Base-by-base conservation (phyloP, 805 yeast genomes). In the Yarrowia sp. region DNA sequence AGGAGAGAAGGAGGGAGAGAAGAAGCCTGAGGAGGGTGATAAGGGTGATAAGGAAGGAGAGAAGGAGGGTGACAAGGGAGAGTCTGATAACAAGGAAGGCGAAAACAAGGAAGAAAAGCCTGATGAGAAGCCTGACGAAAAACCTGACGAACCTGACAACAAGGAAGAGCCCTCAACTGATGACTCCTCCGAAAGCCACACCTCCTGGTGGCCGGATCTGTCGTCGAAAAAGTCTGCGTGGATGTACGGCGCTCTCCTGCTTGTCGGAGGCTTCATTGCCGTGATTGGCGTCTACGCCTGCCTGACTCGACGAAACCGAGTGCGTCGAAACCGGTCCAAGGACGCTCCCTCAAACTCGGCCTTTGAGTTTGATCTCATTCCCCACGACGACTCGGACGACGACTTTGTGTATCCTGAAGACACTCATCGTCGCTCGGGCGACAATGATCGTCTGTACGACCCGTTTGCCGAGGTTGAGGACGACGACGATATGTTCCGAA, bases 1-100 rank as follows among this genome's bases (percentile, higher is more conserved):
- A 3, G 19, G n/a, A n/a, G n/a, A n/a, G n/a, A 11, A 12, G 9
- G 30, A 19, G 22, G 58, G 80, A 28, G 93, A 88, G 73, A 78
- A 86, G 17, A 80, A 80, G 44, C 92, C 89, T 74, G 81, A 90
- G 24, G 43, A 36, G 22, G 41, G 22, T 7, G 19, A 35, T 3
- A 36, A 36, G 41, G 41, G n/a, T 7, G 41, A 36, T 4, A 36
- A 36, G 41, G 41, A 17, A 9, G 41, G 22, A 8, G 16, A 40
- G 17, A n/a, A n/a, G n/a, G n/a, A 36, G 41, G 38, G 19, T 14
- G 38, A 19, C 19, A 10, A 30, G 9, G 14, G 14, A 3, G 19
- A 35, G 38, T n/a, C n/a, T n/a, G 41, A 9, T 7, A 22, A 36
- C 12, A 36, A 36, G 41, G 41, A 17, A 9, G 41, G 22, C n/a